Evolutionary conservation across 1,284 basidiomycete genomes (phyloP), one percentile per base, ranked within the genome.

Genomic region (Trichosporon asahii): DNA sequence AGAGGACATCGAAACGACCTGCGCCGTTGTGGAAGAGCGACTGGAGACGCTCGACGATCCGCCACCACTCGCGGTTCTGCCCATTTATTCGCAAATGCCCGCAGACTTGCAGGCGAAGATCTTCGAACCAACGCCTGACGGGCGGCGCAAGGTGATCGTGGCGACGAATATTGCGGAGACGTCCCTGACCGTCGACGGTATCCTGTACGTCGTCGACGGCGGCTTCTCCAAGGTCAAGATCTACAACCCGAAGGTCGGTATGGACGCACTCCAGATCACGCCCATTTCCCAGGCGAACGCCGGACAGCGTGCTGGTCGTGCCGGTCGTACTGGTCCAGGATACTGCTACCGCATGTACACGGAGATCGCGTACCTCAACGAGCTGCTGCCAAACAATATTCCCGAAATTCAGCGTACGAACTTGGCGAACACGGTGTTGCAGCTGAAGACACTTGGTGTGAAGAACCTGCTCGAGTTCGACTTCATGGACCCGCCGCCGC

Each of bases 101-200:
- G 95, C 97, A 1, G 97, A 99, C 84, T 85, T 99, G 37, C 97
- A 99, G 81, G 95, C 97, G 14, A 96, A 95, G 83, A 99, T 99
- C 76, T 99, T 99, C 78, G 91, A 95, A 73, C 90, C 95, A 1
- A 95, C 96, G 0, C 86, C 89, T n/a, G 94, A 98, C 81, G 97
- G 96, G 7, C 88, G 95, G 64, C 87, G 97, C 55, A 99, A 99
- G 84, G 94, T 96, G 68, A 94, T 99, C 73, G 95, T 99, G 0
- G 96, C 97, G 0, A 99, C 97, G 7, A 99, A 99, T 83, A 99
- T 99, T 73, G 97, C 97, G 3, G 97, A 99, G 84, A 99, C 97
- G 0, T 99, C 96, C 2, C 84, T 99, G 72, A 98, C 95, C 8
- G 95, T 99, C 71, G 97, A 99, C 78, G 97, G 97, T 78, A 99